These are phyloP conservation scores for Peltaster fructicola DNA, from an alignment of 2,329 filamentous ascomycete genomes.

Conservation along the genomic window DNA sequence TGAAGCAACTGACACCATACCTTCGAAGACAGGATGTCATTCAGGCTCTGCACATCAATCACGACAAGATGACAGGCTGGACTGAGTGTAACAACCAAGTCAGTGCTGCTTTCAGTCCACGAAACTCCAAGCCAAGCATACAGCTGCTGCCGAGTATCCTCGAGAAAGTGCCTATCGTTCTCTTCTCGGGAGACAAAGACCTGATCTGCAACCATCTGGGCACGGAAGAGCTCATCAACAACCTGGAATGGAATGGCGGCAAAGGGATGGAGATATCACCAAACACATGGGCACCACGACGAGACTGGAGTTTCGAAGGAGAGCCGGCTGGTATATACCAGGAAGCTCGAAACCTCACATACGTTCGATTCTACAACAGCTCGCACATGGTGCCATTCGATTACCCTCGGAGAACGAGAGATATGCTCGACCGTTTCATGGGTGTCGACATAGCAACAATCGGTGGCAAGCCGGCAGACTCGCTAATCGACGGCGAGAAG, in stretches of 20 bases:
- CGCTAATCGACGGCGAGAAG: conserved; percentile 70
- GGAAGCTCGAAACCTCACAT: conserved; percentile 84
- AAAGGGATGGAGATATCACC: conserved; percentile 79
- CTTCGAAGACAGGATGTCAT: conserved; percentile 66
- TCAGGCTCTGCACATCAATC: conserved; percentile 63
- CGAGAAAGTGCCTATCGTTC: conserved; percentile 55
- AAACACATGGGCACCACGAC: conserved; percentile 78
- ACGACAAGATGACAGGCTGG: conserved; percentile 75
- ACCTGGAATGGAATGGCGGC: conserved; percentile 79
- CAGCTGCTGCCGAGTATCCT: conserved; percentile 62
- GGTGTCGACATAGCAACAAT: conserved; percentile 79
- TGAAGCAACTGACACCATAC: conserved; percentile 62
- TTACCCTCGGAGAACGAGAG: conserved; percentile 64
- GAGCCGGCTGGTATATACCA: conserved; percentile 84
- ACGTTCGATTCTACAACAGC: conserved; percentile 85
- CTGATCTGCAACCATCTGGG: conserved; percentile 95
- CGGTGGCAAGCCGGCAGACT: conserved; percentile 62
- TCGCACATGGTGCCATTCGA: conserved; percentile 99
- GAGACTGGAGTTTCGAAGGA: conserved; percentile 86
- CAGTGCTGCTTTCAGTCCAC: conserved; percentile 48
- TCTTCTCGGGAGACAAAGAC: conserved; percentile 89
- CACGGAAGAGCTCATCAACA: conserved; percentile 78
- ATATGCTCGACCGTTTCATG: conserved; percentile 97
- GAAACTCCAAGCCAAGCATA: conserved; percentile 55
- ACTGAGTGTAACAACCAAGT: conserved; percentile 75